Evolutionary conservation across 352 stramenopile genomes (phyloP), one percentile per base, ranked within the genome.

Genomic region (Nothophytophthora sp.): DNA sequence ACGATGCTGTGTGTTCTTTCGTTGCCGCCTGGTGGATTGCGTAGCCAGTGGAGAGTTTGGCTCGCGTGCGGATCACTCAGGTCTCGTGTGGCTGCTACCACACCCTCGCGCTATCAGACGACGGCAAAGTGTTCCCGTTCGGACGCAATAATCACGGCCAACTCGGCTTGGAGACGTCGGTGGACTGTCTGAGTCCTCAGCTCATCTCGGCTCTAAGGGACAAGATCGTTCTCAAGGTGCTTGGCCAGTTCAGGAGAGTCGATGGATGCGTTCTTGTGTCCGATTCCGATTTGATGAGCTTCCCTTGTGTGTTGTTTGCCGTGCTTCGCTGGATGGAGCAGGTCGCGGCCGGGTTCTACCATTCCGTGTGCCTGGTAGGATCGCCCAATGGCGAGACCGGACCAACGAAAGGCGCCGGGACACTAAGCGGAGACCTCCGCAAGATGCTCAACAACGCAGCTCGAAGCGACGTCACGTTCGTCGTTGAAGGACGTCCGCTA

Each of bases 71-170:
- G 11, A 79, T 93, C 40, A 60, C 78, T n/a, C 74, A 90, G 27
- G 75, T 92, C 16, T 73, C 85, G 22, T 95, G 85, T 23, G 87
- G 87, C 16, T 93, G 83, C 59, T 95, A 95, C 41, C 87, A 96
- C 65, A 96, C 81, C 19, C 70, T 96, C 10, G 52, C 73, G 3
- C 76, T 95, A 24, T 90, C 80, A 13, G 80, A 91, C n/a, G 76
- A 92, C 25, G 87, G 85, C 8, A 89, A 88, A 55, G 85, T 96
- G 32, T 95, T 92, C 47, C 92, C 96, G 16, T 98, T 96, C 63
- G 92, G 92, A 19, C 71, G 92, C 25, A 98, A 98, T 60, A 97
- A 98, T 49, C 92, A 98, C 61, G 92, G 92, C 1, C 92, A 98
- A 34, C 74, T 98, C 28, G 92, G 90, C 1, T 63, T 91, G 11